These are phyloP conservation scores for Royoungia palumana DNA, from an alignment of 768 basidiomycete species.

Conservation along the genomic window DNA sequence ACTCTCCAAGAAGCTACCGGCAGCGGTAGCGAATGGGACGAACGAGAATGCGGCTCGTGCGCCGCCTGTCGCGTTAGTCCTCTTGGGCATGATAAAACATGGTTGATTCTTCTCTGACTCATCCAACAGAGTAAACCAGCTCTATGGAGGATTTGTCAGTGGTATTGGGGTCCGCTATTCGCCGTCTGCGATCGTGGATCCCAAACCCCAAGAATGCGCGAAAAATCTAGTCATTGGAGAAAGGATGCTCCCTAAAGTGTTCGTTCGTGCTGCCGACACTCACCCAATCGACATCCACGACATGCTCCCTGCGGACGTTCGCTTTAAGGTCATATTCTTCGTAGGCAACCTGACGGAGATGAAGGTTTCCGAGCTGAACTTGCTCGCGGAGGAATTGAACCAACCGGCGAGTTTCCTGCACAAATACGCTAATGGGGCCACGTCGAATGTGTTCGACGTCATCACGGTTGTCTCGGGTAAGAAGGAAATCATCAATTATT, in stretches of 20 bases:
- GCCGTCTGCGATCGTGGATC: constrained; percentile 35
- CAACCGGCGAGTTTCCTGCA: constrained; percentile 27
- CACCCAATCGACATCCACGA: constrained; percentile 40
- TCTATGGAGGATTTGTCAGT: constrained; percentile 37
- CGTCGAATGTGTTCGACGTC: constrained; percentile 31
- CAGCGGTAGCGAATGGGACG: too few species aligned
- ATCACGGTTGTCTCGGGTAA: constrained; percentile 24
- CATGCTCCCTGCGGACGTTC: constrained; percentile 34
- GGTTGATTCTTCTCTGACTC: background rate
- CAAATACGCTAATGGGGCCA: constrained; percentile 23
- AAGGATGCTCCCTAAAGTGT: constrained; percentile 36
- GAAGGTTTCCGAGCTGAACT: constrained; percentile 19
- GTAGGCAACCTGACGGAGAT: constrained; percentile 25
- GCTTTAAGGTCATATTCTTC: constrained; percentile 41
- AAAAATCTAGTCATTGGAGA: constrained; percentile 34
- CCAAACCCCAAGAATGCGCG: constrained; percentile 32
- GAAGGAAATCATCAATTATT: constrained; percentile 34
- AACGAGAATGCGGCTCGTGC: constrained; percentile 34
- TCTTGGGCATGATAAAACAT: background rate
- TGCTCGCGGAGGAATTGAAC: constrained; percentile 27
- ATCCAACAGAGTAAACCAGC: constrained; percentile 33
- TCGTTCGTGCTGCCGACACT: constrained; percentile 36
- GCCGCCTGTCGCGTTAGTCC: constrained; percentile 34
- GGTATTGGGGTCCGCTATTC: constrained; percentile 42
- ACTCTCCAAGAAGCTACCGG: constrained; percentile 59